These are phyloP conservation scores for Paecilomyces dactylethromorphus DNA, from an alignment of 2,329 filamentous ascomycete species.

Conservation along the genomic window DNA sequence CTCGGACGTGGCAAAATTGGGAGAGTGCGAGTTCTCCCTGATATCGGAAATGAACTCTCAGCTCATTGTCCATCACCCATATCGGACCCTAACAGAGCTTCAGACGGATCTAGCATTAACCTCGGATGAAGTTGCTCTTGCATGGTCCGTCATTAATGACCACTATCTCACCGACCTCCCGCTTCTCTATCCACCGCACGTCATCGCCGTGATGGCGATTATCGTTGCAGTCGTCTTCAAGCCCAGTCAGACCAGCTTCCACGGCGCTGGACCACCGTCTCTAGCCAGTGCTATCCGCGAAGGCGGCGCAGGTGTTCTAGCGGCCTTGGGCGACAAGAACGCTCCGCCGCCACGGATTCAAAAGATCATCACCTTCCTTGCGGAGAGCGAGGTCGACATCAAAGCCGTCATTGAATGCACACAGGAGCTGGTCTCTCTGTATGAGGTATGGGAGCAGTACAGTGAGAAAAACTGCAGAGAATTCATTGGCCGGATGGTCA, in stretches of 20 bases:
- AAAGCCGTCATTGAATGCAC: conserved; percentile 80
- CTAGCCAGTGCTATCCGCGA: conserved; percentile 30
- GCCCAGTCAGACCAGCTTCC: conserved; percentile 46
- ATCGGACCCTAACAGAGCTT: conserved; percentile 69
- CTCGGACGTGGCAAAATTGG: conserved; percentile 74
- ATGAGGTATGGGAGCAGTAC: conserved; percentile 66
- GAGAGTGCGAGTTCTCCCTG: conserved; percentile 88
- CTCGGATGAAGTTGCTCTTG: conserved; percentile 71
- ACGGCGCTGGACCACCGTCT: conserved; percentile 24
- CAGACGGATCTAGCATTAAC: conserved; percentile 63
- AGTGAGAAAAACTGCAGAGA: conserved; percentile 61
- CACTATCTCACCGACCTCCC: conserved; percentile 90
- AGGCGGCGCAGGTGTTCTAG: conserved; percentile 26
- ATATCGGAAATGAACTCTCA: conserved; percentile 89
- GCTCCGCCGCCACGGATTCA: conserved; percentile 40
- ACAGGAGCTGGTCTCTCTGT: conserved; percentile 85
- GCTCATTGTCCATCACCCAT: conserved; percentile 85
- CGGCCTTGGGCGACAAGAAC: conserved; percentile 25
- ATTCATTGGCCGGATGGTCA: conserved; percentile 56
- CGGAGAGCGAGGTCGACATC: conserved; percentile 79
- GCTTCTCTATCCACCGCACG: conserved; percentile 75
- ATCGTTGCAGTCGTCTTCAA: conserved; percentile 77
- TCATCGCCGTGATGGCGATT: conserved; percentile 80
- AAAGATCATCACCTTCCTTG: conserved; percentile 72
- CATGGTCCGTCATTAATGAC: conserved; percentile 83